Conservation (phyloP, 768 basidiomycete species). For the Naganishia kalamii region DNA sequence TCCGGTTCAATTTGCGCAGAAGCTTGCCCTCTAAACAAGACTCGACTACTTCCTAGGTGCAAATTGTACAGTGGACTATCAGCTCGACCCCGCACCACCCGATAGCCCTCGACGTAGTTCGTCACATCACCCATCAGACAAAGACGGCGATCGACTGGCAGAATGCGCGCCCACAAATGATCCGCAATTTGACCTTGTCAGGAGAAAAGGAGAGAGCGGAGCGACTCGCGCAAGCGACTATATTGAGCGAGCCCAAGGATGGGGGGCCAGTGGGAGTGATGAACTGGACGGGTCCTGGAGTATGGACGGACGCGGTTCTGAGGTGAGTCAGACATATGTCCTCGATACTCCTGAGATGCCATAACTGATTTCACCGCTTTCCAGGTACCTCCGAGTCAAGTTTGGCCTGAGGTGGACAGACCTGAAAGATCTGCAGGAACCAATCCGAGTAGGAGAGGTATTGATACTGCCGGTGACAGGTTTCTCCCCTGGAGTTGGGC, state of each 20-base stretch:
- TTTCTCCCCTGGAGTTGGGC: conserved; percentile 44
- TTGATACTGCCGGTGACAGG: conserved; percentile 48
- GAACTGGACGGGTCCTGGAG: conserved; percentile 49
- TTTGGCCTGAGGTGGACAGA: conserved; percentile 47
- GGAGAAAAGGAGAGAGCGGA: conserved; percentile 29
- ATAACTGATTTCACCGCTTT: not conserved
- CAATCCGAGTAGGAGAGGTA: conserved; percentile 46
- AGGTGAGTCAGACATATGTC: conserved; percentile 28
- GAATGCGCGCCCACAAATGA: conserved; percentile 23
- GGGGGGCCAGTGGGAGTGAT: conserved; percentile 48
- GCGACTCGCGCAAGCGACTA: conserved; percentile 23
- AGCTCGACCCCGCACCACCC: conserved; percentile 48
- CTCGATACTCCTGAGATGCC: not conserved
- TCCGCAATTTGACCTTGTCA: conserved; percentile 26
- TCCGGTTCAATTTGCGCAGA: not conserved
- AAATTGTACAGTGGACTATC: conserved; percentile 52
- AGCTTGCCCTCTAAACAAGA: too few relatives aligned
- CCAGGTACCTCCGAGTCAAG: conserved; percentile 41
- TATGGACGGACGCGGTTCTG: conserved; percentile 48
- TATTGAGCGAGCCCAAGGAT: conserved; percentile 34
- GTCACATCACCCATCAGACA: conserved; percentile 45
- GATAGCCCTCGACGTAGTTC: conserved; percentile 48
- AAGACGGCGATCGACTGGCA: conserved; percentile 33
- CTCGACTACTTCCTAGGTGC: conserved; percentile 42
- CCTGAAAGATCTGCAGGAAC: conserved; percentile 38